Evolutionary conservation across 179 eudicot genomes (phyloP), one percentile per base, ranked within the genome.

Genomic region (Camellia oleifera): DNA sequence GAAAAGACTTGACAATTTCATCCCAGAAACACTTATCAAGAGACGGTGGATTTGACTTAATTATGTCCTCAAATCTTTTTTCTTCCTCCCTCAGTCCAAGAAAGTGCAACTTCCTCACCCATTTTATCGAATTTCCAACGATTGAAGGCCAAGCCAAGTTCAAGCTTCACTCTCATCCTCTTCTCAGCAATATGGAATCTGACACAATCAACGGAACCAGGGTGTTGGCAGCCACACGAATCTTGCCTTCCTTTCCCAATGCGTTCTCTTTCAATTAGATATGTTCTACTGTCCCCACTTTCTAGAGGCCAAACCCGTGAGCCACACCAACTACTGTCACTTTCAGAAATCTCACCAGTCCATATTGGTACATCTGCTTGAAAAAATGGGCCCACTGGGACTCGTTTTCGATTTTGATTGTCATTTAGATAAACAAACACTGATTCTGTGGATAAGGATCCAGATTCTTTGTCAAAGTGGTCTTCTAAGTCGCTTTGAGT

Each of bases 291-390:
- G 54, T 78, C 87, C 1, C 75, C 63, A 80, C 84, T 84, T 18
- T 88, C 85, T 32, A 86, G 72, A 0, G 97, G 98, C 99, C 98
- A 94, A 60, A 85, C 75, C 60, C 64, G 81, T 45, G 89, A 86
- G 73, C 97, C 95, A 52, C 90, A 77, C 97, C 97, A 94, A 84
- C 86, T 90, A 26, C 84, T 11, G 44, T 97, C 95, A 52, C 90
- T 87, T 77, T 86, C 88, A 56, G 74, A 67, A 72, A 78, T 52
- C 61, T 80, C 85, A 66, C 87, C 92, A 1, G 80, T 85, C 90
- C 93, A 94, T 73, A 94, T 90, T 0, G 91, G 97, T 44, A 94
- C 83, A 67, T 89, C 62, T 63, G 89, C 98, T 88, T 97, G 99
- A 81, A 79, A 88, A 74, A 11, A 20, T 63, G 77, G 85, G 4